These are phyloP conservation scores for Dryas octopetala DNA, from an alignment of 306 rosid genomes.

Conservation along the genomic window DNA sequence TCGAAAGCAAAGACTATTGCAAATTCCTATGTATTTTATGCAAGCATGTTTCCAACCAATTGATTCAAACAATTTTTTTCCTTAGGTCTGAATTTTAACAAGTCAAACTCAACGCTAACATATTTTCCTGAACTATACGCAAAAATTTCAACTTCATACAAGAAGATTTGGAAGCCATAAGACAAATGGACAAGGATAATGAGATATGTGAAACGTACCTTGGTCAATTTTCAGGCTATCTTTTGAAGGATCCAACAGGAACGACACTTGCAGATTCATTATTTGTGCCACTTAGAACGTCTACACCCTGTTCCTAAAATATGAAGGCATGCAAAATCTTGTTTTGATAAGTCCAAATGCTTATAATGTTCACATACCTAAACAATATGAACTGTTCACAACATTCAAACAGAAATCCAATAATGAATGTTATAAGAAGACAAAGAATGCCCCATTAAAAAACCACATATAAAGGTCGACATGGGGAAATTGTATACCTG, in stretches of 20 bases:
- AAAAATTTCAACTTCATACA: neutral
- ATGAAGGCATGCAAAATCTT: neutral
- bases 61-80: neutral
- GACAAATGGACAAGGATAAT: neutral
- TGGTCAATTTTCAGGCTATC: slow-evolving; percentile 30
- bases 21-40: neutral
- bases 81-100: neutral
- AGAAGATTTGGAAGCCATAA: neutral
- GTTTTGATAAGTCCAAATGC: neutral
- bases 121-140: neutral
- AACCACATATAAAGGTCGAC: neutral
- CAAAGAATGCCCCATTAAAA: neutral
- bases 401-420: neutral
- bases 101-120: slow-evolving; percentile 2
- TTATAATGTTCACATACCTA: slow-evolving; percentile 5
- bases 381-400: slow-evolving; percentile 10
- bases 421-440: neutral
- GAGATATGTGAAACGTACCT: slow-evolving; percentile 18
- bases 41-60: neutral
- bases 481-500: slow-evolving; percentile 33
- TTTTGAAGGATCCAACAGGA: slow-evolving; percentile 33
- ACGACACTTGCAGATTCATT: slow-evolving; percentile 36
- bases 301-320: slow-evolving; percentile 32
- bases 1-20: neutral
- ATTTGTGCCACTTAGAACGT: slow-evolving; percentile 33